These are phyloP conservation scores for Paracorniculantispora psalliotae DNA, from an alignment of 2,329 filamentous ascomycete species.

Conservation along the genomic window DNA sequence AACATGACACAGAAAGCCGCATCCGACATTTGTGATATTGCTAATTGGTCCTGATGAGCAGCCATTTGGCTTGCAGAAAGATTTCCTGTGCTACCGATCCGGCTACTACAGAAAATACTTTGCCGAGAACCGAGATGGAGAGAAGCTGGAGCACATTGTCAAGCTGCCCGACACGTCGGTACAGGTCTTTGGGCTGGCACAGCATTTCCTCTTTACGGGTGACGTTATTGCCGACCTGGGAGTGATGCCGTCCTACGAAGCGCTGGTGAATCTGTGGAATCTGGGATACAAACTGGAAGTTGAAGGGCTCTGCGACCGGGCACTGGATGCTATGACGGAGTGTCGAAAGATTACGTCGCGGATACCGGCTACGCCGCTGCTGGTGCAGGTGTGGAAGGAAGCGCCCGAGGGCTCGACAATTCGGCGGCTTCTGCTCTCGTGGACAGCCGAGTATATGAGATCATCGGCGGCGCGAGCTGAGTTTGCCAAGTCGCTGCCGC, in stretches of 20 bases:
- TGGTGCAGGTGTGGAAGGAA: conserved; percentile 58
- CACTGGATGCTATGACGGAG: conserved; percentile 54
- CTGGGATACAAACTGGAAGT: conserved; percentile 48
- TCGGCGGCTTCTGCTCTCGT: conserved; percentile 52
- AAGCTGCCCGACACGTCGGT: conserved; percentile 42
- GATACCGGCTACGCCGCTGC: conserved; percentile 54
- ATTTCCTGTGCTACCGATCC: conserved; percentile 52
- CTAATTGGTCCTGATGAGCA: conserved; percentile 47
- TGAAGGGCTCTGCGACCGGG: conserved; percentile 50
- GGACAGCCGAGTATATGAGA: conserved; percentile 60
- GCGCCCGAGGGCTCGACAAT: conserved; percentile 57
- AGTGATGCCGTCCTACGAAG: conserved; percentile 47
- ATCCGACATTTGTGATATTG: conserved; percentile 51
- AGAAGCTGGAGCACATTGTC: conserved; percentile 46
- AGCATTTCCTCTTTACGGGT: conserved; percentile 51
- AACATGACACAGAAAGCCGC: conserved; percentile 39
- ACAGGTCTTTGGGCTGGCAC: conserved; percentile 51
- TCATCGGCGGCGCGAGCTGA: conserved; percentile 51
- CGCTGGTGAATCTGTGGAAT: conserved; percentile 53
- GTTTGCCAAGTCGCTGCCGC: conserved; percentile 56
- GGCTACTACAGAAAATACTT: conserved; percentile 45
- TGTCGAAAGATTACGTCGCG: conserved; percentile 46
- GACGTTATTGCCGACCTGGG: conserved; percentile 38
- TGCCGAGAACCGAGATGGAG: conserved; percentile 25
- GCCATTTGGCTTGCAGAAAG: conserved; percentile 55